phyloP scores from a whole-genome alignment of 371 early-diverging fungal species.

The Neoconidiobolus thromboides region DNA sequence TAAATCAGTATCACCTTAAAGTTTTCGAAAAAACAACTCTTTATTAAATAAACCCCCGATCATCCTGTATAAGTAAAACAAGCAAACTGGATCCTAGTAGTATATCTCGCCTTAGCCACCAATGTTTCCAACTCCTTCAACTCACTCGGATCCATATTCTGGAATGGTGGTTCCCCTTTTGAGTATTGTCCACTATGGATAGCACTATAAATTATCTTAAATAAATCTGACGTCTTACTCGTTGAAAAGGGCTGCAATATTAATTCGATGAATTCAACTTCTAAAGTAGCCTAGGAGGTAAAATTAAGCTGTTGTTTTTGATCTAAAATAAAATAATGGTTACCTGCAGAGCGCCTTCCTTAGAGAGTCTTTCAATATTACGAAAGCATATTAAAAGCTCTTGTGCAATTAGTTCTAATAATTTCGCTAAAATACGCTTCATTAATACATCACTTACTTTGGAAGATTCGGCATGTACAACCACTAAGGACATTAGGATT shows the following conservation, averaged over 20 bases:
- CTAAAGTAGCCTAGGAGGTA: constrained; percentile 38
- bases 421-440: constrained; percentile 44
- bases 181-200: constrained; percentile 25
- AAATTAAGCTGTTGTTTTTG: background rate
- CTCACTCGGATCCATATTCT: background rate
- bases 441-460: constrained; percentile 55
- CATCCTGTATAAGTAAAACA: background rate
- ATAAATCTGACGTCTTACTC: constrained; percentile 29
- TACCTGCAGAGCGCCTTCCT: constrained; percentile 71
- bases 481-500: constrained; percentile 62
- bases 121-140: background rate
- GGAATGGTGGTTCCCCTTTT: background rate
- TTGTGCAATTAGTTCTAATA: constrained; percentile 47
- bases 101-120: background rate
- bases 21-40: too few species aligned
- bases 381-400: constrained; percentile 60
- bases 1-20: too few species aligned
- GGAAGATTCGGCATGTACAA: constrained; percentile 76
- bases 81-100: constrained; percentile 1
- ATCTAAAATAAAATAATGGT: constrained; percentile 10
- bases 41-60: too few species aligned
- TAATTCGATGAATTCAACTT: constrained; percentile 69
- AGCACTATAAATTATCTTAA: constrained; percentile 42
- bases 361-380: constrained; percentile 61
- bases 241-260: constrained; percentile 49